These are phyloP conservation scores for Anthracocystis walkeri DNA, from an alignment of 1,284 basidiomycete species.

Conservation along the genomic window DNA sequence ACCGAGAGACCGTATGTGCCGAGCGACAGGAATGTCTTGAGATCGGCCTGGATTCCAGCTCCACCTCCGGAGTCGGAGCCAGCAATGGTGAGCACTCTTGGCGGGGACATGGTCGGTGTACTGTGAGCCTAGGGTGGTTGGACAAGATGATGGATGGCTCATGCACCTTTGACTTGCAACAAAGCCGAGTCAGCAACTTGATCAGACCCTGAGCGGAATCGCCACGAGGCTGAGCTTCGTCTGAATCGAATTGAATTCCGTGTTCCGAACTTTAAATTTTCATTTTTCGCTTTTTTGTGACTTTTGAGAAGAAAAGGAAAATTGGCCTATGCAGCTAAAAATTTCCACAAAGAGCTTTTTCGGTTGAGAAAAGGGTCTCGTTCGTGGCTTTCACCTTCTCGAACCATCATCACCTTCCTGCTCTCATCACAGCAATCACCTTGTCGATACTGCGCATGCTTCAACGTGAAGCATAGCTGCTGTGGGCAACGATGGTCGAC, in stretches of 20 bases:
- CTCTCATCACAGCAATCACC: conserved; percentile 10
- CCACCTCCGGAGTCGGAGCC: conserved; percentile 89
- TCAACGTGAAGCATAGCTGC: background rate
- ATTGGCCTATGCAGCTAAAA: no score
- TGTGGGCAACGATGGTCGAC: conserved; percentile 21
- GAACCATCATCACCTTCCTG: background rate
- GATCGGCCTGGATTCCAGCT: conserved; percentile 85
- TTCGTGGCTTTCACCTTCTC: background rate
- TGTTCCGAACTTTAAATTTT: background rate
- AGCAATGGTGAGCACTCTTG: conserved; percentile 79
- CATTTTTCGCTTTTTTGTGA: background rate
- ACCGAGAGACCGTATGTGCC: conserved; percentile 87
- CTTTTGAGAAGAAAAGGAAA: no score
- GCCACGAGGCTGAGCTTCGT: background rate
- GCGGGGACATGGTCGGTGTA: conserved; percentile 46
- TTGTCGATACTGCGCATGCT: conserved; percentile 3
- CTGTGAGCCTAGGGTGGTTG: background rate
- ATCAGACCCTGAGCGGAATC: conserved; percentile 1
- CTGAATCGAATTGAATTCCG: background rate
- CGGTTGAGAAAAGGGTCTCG: background rate
- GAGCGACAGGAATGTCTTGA: conserved; percentile 80
- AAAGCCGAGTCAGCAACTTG: background rate
- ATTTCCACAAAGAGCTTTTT: background rate
- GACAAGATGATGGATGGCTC: conserved; percentile 2
- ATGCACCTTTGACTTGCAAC: background rate